Evolutionary conservation across 257 asterid genomes (phyloP).

Genomic region (Solanum clarkiae): DNA sequence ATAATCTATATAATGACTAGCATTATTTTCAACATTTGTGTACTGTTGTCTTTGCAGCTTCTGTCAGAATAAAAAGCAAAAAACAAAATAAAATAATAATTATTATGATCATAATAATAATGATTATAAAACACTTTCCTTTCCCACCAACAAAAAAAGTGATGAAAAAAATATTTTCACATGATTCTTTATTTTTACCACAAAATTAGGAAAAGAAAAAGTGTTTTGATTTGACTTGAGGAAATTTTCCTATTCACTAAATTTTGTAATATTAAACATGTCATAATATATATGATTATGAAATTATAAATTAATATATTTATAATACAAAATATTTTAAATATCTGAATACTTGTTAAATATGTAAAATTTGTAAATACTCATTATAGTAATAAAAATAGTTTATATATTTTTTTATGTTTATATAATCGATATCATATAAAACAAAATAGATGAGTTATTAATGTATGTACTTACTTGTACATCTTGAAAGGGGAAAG

Average conservation of each 20-base stretch:
- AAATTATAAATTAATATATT: neutral
- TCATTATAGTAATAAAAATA: neutral
- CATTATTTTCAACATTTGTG: neutral
- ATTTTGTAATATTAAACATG: neutral
- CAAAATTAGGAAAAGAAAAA: neutral
- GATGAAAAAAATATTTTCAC: neutral
- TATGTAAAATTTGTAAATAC: too few relatives aligned
- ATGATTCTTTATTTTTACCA: neutral
- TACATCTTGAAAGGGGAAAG: slow-evolving; percentile 1
- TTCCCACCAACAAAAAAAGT: neutral
- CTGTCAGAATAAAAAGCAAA: neutral
- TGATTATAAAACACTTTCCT: neutral
- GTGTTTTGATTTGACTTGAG: too few relatives aligned
- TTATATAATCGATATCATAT: neutral
- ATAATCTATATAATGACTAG: neutral
- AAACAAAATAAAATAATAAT: too few relatives aligned
- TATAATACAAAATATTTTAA: neutral
- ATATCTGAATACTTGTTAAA: too few relatives aligned
- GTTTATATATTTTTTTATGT: accelerated
- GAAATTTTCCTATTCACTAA: too few relatives aligned
- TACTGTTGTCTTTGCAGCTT: neutral
- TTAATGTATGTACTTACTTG: neutral
- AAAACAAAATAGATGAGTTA: neutral
- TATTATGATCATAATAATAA: neutral
- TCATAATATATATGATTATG: neutral